A percentile compares a stretch with the other conserved stretches of the same genome.
Conservation (phyloP, 1,139 yeast genomes). For the Scheffersomyces stambukii region DNA sequence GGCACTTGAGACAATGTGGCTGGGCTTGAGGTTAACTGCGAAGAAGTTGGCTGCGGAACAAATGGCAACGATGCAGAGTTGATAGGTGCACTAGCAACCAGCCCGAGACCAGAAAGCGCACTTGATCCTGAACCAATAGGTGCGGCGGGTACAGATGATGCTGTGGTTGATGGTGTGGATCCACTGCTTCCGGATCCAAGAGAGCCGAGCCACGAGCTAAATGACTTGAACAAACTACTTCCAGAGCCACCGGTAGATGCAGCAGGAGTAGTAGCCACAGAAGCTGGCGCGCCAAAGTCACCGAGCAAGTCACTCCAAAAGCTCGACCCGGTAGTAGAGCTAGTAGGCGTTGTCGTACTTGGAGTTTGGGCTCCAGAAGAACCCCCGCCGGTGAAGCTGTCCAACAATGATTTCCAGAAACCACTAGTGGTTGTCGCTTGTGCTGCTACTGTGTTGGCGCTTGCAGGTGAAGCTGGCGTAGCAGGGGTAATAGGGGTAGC, state of each 20-base stretch:
- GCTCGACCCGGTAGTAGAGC: conserved; percentile 3
- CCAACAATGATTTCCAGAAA: conserved; percentile 1
- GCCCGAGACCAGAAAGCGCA: conserved; percentile 3
- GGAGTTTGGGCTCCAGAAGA: conserved; percentile 8
- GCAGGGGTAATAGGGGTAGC: conserved; percentile 9
- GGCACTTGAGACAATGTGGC: too few species aligned
- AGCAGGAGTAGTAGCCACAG: conserved; percentile 1
- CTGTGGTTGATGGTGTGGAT: too few species aligned
- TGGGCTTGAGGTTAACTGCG: too few species aligned
- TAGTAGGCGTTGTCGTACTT: conserved; percentile 1
- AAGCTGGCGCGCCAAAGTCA: conserved; percentile 1
- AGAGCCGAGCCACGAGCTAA: too few species aligned
- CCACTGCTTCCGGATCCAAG: too few species aligned
- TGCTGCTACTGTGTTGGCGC: conserved; percentile 8
- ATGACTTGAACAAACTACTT: too few species aligned
- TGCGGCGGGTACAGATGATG: too few species aligned
- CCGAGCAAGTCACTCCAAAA: conserved; percentile 5
- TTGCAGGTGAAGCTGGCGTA: conserved; percentile 8
- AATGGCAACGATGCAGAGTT: too few species aligned
- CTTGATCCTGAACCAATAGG: conserved; percentile 3
- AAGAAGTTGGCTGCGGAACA: too few species aligned
- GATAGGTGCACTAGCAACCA: too few species aligned
- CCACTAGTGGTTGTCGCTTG: conserved; percentile 11
- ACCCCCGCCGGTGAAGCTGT: conserved; percentile 5
- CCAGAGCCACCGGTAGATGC: conserved; percentile 1